Base-by-base conservation (phyloP, 2,329 filamentous ascomycete species). In the Shiraia bambusicola region DNA sequence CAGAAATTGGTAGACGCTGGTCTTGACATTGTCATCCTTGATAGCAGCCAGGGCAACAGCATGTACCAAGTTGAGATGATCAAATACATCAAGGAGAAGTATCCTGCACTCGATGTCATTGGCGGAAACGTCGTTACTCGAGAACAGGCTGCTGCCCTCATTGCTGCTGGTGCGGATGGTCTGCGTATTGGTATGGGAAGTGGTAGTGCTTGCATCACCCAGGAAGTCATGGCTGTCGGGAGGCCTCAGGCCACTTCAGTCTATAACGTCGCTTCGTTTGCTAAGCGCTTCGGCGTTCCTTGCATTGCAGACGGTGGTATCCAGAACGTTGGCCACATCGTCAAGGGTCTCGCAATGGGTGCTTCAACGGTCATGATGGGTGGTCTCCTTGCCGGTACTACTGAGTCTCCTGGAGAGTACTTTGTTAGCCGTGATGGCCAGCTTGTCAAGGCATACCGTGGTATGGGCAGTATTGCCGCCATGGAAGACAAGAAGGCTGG, bases 401-500 rank as follows among this genome's bases (percentile, higher is more conserved):
- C 92, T 29, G 93, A 98, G 75, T 97, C 92, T 27, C 93, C 93
- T 26, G 94, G 93, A 53, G 91, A 92, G 54, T 97, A 94, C 56
- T 97, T 95, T 66, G 89, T 98, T 58, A 95, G 88, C 65, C 86
- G 88, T 47, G 92, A 97, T 73, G 93, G 93, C 54, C 94, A 97
- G 80, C 84, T 98, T 40, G 92, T 98, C 72, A 98, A 98, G 81
- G 91, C 93, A 28, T 98, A 98, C 80, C 88, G 93, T 72, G 93
- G 93, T 47, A 98, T 98, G 93, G 93, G 93, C 56, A 91, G 86
- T 72, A 98, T 98, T 67, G 93, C 96, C 63, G 93, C 93, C 56
- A 98, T 98, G 93, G 91, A 97, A 75, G 92, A 97, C 75, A 95
- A 93, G 82, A 95, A 95, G 79, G 90, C 91, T 9, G 89, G 87